phyloP scores from a whole-genome alignment of 208 protist species.

The Acanthamoeba polyphaga region DNA sequence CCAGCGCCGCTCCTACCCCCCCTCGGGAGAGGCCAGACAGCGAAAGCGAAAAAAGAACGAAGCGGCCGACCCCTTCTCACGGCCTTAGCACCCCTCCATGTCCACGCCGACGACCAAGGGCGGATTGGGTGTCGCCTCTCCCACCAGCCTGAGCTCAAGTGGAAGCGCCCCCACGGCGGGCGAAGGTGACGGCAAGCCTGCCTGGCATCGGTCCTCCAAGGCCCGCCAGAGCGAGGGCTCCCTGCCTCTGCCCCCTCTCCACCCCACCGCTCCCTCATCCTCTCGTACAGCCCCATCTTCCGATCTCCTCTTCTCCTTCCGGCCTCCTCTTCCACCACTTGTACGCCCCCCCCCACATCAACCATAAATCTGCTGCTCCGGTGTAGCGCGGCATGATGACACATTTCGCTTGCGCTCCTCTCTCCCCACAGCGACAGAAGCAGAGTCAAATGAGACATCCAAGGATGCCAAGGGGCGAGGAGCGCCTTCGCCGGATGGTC shows the following conservation, averaged over 20 bases:
- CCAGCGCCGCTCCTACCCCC: too few relatives aligned
- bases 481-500: not conserved
- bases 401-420: too few relatives aligned
- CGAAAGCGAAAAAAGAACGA: not conserved
- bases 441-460: not conserved
- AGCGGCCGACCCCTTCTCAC: too few relatives aligned
- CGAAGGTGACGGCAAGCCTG: slow-evolving; percentile 11
- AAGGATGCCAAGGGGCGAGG: not conserved
- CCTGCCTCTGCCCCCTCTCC: not conserved
- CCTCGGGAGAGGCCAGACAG: too few relatives aligned
- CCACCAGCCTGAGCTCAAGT: not conserved
- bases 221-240: not conserved
- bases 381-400: too few relatives aligned
- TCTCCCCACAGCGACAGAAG: not conserved
- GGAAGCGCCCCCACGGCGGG: not conserved
- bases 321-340: not conserved
- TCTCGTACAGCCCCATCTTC: not conserved
- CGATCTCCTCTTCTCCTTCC: not conserved
- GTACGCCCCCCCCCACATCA: not conserved
- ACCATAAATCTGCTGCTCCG: not conserved
- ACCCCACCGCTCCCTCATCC: not conserved
- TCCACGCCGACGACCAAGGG: not conserved
- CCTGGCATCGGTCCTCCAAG: not conserved
- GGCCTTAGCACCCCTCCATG: not conserved
- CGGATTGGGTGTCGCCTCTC: not conserved